Base-by-base conservation (phyloP, 2,329 filamentous ascomycete species). In the Fusarium caatingaense region DNA sequence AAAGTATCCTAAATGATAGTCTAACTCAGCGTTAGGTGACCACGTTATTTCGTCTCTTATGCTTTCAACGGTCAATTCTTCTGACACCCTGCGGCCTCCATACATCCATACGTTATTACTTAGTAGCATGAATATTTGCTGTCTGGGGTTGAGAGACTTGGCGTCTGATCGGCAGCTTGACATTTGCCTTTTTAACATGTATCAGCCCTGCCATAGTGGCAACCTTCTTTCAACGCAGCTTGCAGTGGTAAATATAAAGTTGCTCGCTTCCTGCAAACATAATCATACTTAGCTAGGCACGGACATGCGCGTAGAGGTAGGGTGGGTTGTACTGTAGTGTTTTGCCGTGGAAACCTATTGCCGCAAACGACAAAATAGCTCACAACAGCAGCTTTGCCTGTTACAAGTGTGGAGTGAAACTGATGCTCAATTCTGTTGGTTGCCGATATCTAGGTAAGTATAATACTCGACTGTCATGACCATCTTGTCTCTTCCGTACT, bases 331-430 rank as follows among this genome's bases (percentile, higher is more conserved):
- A n/a, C 34, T n/a, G 34, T 37, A n/a, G 34, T 37, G 34, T 11
- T n/a, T 37, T 12, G 18, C 34, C 2, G 18, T n/a, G 34, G 9
- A 20, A 64, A 56, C 59, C 61, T 68, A 66, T 67, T 68, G 59
- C 64, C 56, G 51, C 56, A 45, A 59, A 41, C 53, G 60, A 49
- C 37, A 20, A 56, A 58, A 42, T 30, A 64, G 27, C 48, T 72
- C 65, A 66, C 58, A n/a, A 55, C 64, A 44, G 61, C 49, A 68
- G 71, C 63, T 71, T 64, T 71, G 56, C 56, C 60, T 56, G 50
- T 73, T 72, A 65, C 58, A 73, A 70, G 59, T 72, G 69, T 66
- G 68, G 64, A 27, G 46, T 53, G 49, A 47, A 56, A 64, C 58
- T 51, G 49, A 46, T 68, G 58, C 51, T 74, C 54, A 67, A 71